Base-by-base conservation (phyloP, 768 basidiomycete species). In the Leccinum pellstonianum region DNA sequence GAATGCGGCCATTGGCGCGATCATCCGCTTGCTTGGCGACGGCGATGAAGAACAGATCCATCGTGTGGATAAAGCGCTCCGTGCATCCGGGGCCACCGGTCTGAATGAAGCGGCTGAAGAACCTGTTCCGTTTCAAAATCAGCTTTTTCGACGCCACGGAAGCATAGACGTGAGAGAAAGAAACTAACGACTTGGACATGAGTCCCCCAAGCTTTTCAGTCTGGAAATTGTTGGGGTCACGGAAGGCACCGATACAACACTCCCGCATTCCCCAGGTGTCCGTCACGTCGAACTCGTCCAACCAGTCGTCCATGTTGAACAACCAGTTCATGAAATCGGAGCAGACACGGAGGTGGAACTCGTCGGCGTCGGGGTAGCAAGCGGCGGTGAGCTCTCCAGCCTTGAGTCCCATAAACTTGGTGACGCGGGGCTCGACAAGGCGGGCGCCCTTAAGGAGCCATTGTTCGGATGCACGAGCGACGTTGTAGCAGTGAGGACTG, bases 341-440 rank as follows among this genome's bases (percentile, higher is more conserved):
- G 61, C 86, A 80, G 61, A 86, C 81, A 31, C 84, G 83, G 38
- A 90, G 80, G 52, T 83, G 82, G 61, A 83, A 80, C 47, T 77
- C 69, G n/a, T 81, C 74, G 21, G 82, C 76, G 25, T 80, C 80
- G 58, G 83, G 79, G 69, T 88, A 90, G 70, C 84, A 86, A 67
- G 77, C 81, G 3, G 85, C 86, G 35, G 86, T 83, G 62, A 90
- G 81, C 62, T 86, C 83, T 48, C 87, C 86, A 12, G 85, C 84
- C 61, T 86, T 83, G 56, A 88, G 77, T 29, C 83, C 84, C 64
- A 79, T 77, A 55, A 88, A 79, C 37, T 73, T 75, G 59, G 71
- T 75, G 31, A 60, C 54, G 8, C 66, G 67, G 58, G 76, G 75
- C 50, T 73, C 73, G 55, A 69, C 66, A 38, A 73, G 67, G 10